Percentiles rank a stretch among this genome's conserved stretches.
phyloP scores from a whole-genome alignment of 2,329 filamentous ascomycete species.

The Arthrobotrys conoides region DNA sequence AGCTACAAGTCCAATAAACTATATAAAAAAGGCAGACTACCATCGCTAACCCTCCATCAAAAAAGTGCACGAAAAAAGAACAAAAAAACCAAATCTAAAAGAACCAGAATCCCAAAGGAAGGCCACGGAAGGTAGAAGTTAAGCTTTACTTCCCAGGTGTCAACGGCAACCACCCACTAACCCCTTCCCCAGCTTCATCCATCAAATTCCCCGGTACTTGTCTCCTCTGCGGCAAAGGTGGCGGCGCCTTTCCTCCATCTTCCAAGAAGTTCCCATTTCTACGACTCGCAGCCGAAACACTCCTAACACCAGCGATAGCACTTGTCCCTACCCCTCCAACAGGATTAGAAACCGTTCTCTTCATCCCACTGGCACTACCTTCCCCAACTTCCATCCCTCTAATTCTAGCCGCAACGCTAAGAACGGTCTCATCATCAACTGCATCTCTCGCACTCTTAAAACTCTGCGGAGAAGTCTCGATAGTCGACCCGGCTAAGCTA shows the following conservation, averaged over 20 bases:
- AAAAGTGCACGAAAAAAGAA: background rate
- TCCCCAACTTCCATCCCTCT: constrained; percentile 45
- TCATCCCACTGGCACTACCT: constrained; percentile 16
- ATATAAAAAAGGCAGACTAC: constrained; percentile 2
- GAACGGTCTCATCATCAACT: constrained; percentile 37
- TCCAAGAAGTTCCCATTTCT: constrained; percentile 19
- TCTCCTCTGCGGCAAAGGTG: constrained; percentile 36
- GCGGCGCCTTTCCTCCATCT: constrained; percentile 20
- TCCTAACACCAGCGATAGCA: constrained; percentile 14
- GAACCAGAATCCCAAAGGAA: background rate
- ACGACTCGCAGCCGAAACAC: constrained; percentile 19
- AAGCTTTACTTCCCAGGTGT: constrained; percentile 38
- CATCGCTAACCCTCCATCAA: constrained; percentile 14
- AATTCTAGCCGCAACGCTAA: constrained; percentile 46
- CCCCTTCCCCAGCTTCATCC: constrained; percentile 39
- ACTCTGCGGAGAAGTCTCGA: constrained; percentile 50
- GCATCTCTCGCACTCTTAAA: constrained; percentile 44
- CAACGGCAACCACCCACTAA: constrained; percentile 49
- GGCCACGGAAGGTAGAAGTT: too few relatives aligned
- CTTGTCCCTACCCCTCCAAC: background rate
- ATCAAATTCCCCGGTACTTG: constrained; percentile 37
- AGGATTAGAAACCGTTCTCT: constrained; percentile 44
- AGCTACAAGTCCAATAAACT: constrained; percentile 5
- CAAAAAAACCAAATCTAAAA: constrained; percentile 20
- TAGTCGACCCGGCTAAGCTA: constrained; percentile 28